Evolutionary conservation across 495 filamentous ascomycete genomes (phyloP), one percentile per base, ranked within the genome.

Genomic region (Coniosporium apollinis): DNA sequence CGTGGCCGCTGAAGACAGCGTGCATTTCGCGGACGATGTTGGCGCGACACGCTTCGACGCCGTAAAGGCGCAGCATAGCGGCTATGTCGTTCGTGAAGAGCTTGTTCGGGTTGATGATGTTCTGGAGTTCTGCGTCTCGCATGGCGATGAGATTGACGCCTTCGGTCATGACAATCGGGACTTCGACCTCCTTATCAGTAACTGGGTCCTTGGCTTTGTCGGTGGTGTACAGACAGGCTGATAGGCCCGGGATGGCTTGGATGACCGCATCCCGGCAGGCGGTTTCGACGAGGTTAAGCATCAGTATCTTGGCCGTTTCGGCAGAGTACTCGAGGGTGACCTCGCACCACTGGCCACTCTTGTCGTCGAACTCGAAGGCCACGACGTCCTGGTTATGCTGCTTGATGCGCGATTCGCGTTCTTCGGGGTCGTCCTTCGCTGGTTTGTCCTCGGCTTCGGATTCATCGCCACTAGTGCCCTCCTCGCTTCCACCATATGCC

Each of bases 41-140:
- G 34, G 67, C 70, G 3, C 89, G 80, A 29, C 77, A 79, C 6
- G 91, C 91, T 59, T 99, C 89, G 14, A 99, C 83, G 47, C 89
- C 89, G 59, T 94, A 99, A 26, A 75, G 65, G 15, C 65, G 60
- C 18, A 93, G 70, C 60, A 93, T 81, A 38, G 82, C 71, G 33
- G 74, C 70, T 49, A 94, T 84, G 43, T 89, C 84, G 61, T 99
- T 99, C 34, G 89, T 93, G 60, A 77, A 76, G 49, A 94, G 72
- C 9, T 64, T 69, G 57, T 94, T 74, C 1, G 84, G 79, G 55
- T 96, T 77, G 63, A 96, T 79, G 56, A 77, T 74, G 36, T 84
- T 73, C 43, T 77, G 69, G 50, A 82, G 86, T 19, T 46, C 38
- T 28, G 36, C 39, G 36, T 79, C 76, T 46, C 91, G 83, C 67